Percentiles rank a stretch among this genome's conserved stretches.
phyloP scores from a whole-genome alignment of 352 stramenopile species.

The Pythium chondricola region DNA sequence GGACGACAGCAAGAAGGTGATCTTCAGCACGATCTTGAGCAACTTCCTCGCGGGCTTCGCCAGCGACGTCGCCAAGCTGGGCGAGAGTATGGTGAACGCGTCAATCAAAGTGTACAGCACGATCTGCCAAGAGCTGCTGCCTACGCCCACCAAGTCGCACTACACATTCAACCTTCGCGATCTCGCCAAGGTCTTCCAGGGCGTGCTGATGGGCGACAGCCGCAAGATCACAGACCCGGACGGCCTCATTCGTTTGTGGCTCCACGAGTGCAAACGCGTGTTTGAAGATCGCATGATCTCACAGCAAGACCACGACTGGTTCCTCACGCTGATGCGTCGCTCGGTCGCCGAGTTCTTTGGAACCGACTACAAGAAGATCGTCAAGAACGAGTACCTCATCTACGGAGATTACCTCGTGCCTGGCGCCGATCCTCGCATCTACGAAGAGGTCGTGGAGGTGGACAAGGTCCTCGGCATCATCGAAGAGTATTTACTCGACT shows the following conservation, averaged over 20 bases:
- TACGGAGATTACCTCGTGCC: slow-evolving; percentile 81
- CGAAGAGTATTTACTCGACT: slow-evolving; percentile 86
- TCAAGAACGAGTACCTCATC: slow-evolving; percentile 64
- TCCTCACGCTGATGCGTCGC: slow-evolving; percentile 60
- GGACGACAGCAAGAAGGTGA: slow-evolving; percentile 85
- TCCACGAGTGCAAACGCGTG: slow-evolving; percentile 92
- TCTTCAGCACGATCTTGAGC: slow-evolving; percentile 91
- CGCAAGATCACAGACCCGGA: slow-evolving; percentile 56
- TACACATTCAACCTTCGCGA: slow-evolving; percentile 96
- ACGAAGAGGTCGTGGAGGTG: slow-evolving; percentile 85
- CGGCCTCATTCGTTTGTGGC: slow-evolving; percentile 83
- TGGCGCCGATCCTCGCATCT: slow-evolving; percentile 77
- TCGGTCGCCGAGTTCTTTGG: slow-evolving; percentile 74
- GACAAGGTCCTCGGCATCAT: slow-evolving; percentile 82
- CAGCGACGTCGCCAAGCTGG: slow-evolving; percentile 47
- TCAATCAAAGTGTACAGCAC: slow-evolving; percentile 91
- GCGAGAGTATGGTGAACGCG: slow-evolving; percentile 64
- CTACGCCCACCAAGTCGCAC: slow-evolving; percentile 92
- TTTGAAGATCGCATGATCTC: slow-evolving; percentile 94
- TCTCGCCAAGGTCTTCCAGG: slow-evolving; percentile 92
- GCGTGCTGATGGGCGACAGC: slow-evolving; percentile 82
- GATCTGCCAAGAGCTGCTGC: slow-evolving; percentile 86
- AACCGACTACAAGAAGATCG: slow-evolving; percentile 76
- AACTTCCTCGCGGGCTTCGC: slow-evolving; percentile 72
- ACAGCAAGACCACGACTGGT: slow-evolving; percentile 88